These are phyloP conservation scores for Pleurotus djamor DNA, from an alignment of 768 basidiomycete species.

Conservation along the genomic window DNA sequence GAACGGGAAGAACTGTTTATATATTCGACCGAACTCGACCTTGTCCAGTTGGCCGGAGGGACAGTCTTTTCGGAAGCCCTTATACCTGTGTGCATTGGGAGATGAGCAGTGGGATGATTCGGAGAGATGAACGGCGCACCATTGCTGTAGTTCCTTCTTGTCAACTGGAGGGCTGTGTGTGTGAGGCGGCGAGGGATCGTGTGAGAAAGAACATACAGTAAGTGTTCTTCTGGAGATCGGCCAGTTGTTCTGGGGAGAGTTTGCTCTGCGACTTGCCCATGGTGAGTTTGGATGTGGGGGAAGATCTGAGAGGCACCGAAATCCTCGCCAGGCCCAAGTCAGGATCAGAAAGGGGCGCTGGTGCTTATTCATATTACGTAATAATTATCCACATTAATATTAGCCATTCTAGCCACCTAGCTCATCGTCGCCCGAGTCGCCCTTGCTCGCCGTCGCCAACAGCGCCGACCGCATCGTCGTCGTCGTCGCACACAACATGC, in stretches of 20 bases:
- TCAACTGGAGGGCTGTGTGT: conserved; percentile 56
- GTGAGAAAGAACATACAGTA: conserved; percentile 65
- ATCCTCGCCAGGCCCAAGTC: no score
- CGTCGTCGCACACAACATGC: no score
- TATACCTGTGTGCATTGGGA: conserved; percentile 68
- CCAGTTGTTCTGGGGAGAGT: conserved; percentile 89
- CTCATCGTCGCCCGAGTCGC: no score
- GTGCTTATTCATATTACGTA: no score
- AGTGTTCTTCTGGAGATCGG: conserved; percentile 96
- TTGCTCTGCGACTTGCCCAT: conserved; percentile 99
- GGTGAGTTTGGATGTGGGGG: conserved; percentile 9
- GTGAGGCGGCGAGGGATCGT: conserved; percentile 10
- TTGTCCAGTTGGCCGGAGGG: conserved; percentile 97
- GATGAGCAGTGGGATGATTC: conserved; percentile 9
- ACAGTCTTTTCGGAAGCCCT: conserved; percentile 98
- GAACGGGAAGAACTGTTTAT: conserved; percentile 99
- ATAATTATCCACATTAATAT: no score
- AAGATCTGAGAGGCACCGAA: not conserved
- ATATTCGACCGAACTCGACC: conserved; percentile 93
- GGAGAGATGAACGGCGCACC: conserved; percentile 40
- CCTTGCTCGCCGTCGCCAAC: no score
- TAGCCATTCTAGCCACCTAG: no score
- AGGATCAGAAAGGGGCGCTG: no score
- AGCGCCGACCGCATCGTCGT: no score
- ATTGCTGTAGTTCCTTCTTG: conserved; percentile 96